Base-by-base conservation (phyloP, 768 basidiomycete species). In the Termitomyces sp. region DNA sequence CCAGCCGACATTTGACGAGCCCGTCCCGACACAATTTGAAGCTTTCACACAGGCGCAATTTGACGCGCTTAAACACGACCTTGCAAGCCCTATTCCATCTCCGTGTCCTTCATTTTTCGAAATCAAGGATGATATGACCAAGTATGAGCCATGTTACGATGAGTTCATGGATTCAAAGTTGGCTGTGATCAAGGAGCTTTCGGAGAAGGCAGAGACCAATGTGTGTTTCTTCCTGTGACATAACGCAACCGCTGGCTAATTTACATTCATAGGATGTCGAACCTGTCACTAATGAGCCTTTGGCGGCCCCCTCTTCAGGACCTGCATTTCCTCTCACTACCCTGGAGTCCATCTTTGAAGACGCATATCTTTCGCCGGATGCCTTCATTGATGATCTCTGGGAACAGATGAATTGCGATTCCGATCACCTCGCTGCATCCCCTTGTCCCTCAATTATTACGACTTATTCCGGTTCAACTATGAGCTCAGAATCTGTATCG, bases 121-220 rank as follows among this genome's bases (percentile, higher is more conserved):
- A 32, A 55, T 63, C 20, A 58, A 57, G 48, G 57, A 56, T 1
- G 63, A 63, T 40, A 45, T 44, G 30, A 64, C 59, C 16, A 61
- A 58, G 8, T 60, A 62, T 24, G 60, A 55, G 43, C 22, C 50
- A 10, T 56, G 51, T 47, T 64, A 57, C 22, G 61, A 63, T 45
- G 65, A 66, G 30, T 61, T 60, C n/a, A 54, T 57, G 57, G 65
- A 63, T 18, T 22, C 38, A n/a, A 62, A 66, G 48, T 35, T 60
- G 30, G 38, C 60, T 41, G 61, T 64, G 13, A 33, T 62, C 5
- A 41, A 57, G 30, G 63, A 64, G 20, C 51, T 63, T 13, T 28
- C 10, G 20, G 38, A 54, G 16, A 58, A 41, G 49, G 35, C 28
- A 0, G 43, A 51, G 45, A 46, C 52, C n/a, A 40, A 52, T 50